These are phyloP conservation scores for Mediolabrus comicus DNA, from an alignment of 108 stramenopile genomes.

Conservation along the genomic window DNA sequence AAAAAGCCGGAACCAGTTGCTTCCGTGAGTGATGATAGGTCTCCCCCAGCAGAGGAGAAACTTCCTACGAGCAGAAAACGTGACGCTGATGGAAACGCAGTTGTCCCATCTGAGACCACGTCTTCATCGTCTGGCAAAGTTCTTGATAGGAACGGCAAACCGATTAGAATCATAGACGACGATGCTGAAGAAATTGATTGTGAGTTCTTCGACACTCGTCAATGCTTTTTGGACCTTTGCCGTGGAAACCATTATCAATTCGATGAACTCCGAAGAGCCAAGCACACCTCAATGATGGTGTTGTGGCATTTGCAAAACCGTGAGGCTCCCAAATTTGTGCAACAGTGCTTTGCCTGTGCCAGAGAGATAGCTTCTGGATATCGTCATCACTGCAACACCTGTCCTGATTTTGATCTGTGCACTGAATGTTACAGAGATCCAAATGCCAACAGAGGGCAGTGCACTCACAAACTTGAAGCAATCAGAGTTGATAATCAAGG, in stretches of 20 bases:
- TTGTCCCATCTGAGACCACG: neutral
- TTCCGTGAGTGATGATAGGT: neutral
- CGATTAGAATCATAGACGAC: conserved; percentile 84
- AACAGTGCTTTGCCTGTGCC: conserved; percentile 79
- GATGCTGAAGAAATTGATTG: conserved; percentile 88
- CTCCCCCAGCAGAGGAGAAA: neutral
- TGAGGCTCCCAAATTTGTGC: conserved; percentile 94
- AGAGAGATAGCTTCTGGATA: conserved; percentile 83
- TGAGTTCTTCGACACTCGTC: conserved; percentile 85
- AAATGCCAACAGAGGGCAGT: conserved; percentile 68
- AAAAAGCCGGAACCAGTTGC: neutral
- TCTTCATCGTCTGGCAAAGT: neutral
- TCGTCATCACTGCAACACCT: conserved; percentile 83
- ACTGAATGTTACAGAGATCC: conserved; percentile 78
- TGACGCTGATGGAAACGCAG: conserved; percentile 47
- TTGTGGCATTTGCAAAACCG: conserved; percentile 98
- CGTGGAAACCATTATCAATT: conserved; percentile 99
- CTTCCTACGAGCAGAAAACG: conserved; percentile 44
- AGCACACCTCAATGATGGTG: conserved; percentile 99
- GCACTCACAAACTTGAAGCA: conserved; percentile 72
- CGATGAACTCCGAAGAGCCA: conserved; percentile 95
- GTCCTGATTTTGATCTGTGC: conserved; percentile 93
- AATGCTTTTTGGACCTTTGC: conserved; percentile 85
- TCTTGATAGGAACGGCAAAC: conserved; percentile 49
- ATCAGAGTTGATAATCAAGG: conserved; percentile 64